A percentile compares a stretch with the other conserved stretches of the same genome.
Conservation (phyloP, 495 filamentous ascomycete species). For the Podospora sp. region DNA sequence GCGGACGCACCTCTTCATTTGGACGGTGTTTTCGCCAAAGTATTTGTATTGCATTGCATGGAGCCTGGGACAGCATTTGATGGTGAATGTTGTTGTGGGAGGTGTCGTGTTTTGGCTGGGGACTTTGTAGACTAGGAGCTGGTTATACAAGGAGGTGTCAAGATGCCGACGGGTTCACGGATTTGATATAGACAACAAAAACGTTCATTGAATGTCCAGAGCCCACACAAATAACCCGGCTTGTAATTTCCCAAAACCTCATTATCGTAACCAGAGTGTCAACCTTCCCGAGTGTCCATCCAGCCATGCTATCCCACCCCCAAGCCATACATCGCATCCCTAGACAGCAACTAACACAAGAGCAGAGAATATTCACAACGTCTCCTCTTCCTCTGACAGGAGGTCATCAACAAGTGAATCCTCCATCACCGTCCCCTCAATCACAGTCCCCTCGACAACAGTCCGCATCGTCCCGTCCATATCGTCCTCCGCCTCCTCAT, state of each 20-base stretch:
- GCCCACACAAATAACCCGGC: not conserved
- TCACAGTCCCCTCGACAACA: conserved; percentile 5
- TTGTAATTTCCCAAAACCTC: not conserved
- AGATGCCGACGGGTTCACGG: not conserved
- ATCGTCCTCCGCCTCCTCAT: conserved; percentile 28
- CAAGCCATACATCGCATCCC: not conserved
- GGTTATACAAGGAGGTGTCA: not conserved
- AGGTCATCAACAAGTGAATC: conserved; percentile 47
- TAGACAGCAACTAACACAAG: not conserved
- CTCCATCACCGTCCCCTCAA: conserved; percentile 17
- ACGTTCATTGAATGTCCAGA: not conserved
- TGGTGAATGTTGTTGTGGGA: conserved; percentile 63
- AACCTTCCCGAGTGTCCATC: not conserved
- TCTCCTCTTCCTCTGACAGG: conserved; percentile 48
- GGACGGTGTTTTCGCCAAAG: conserved; percentile 98
- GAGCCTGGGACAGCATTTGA: conserved; percentile 77
- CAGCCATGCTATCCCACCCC: conserved; percentile 8
- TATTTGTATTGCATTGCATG: conserved; percentile 91
- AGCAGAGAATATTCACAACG: not conserved
- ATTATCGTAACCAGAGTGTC: not conserved
- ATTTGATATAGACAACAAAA: not conserved
- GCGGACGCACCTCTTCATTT: conserved; percentile 92
- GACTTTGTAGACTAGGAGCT: not conserved
- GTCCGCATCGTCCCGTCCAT: conserved; percentile 23
- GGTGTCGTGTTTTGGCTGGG: conserved; percentile 60